Evolutionary conservation across 2,329 filamentous ascomycete species (phyloP).

Genomic region (Neurospora sp.): DNA sequence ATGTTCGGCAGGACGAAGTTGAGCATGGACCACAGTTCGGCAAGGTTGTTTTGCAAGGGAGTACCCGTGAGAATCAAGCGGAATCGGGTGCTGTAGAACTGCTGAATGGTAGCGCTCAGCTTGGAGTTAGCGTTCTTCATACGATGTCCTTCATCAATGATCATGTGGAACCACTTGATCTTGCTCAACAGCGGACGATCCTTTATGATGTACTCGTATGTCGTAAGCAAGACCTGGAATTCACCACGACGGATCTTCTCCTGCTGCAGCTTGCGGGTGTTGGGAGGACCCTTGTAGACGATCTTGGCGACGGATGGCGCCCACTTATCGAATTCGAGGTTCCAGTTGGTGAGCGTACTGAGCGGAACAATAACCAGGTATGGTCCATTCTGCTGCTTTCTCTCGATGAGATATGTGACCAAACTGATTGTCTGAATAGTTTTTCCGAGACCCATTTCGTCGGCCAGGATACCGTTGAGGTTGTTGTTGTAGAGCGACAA

Average conservation of each 20-base stretch:
- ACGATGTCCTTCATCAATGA: slow-evolving; percentile 96
- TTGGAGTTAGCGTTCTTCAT: slow-evolving; percentile 99
- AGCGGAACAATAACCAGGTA: slow-evolving; percentile 95
- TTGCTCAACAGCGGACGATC: slow-evolving; percentile 91
- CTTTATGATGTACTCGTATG: slow-evolving; percentile 99
- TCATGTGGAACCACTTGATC: slow-evolving; percentile 99
- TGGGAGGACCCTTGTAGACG: slow-evolving; percentile 94
- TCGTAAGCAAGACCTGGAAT: slow-evolving; percentile 94
- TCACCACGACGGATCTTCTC: slow-evolving; percentile 88
- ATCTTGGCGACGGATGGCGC: slow-evolving; percentile 77
- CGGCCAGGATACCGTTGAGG: slow-evolving; percentile 93
- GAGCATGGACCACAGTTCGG: slow-evolving; percentile 93
- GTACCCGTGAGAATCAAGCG: slow-evolving; percentile 96
- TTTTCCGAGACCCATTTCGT: slow-evolving; percentile 99
- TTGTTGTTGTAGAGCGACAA: slow-evolving; percentile 99
- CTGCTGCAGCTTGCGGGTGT: slow-evolving; percentile 78
- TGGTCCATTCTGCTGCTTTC: slow-evolving; percentile 82
- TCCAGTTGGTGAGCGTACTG: slow-evolving; percentile 98
- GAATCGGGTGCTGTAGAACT: slow-evolving; percentile 91
- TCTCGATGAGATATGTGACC: slow-evolving; percentile 94
- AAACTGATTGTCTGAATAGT: slow-evolving; percentile 98
- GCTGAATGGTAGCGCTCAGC: slow-evolving; percentile 84
- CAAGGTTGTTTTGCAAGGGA: slow-evolving; percentile 90
- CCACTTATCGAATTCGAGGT: slow-evolving; percentile 98
- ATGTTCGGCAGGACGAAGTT: slow-evolving; percentile 98